Evolutionary conservation across 1,284 basidiomycete species (phyloP).

Genomic region (Kwoniella shivajii): DNA sequence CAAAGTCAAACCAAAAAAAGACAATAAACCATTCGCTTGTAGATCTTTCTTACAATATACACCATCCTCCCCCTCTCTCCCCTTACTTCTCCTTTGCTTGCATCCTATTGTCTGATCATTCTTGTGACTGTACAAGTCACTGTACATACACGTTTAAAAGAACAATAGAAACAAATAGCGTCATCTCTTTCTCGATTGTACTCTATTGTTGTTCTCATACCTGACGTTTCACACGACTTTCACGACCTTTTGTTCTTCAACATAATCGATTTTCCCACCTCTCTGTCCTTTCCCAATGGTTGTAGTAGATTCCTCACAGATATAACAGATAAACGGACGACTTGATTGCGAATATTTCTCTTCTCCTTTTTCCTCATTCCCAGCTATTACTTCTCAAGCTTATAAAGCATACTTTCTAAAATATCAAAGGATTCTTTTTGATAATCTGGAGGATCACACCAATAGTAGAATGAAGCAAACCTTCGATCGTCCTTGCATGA

Average conservation of each 20-base stretch:
- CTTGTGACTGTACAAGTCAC: no score
- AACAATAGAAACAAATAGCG: not conserved
- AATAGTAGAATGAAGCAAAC: slow-evolving; percentile 1
- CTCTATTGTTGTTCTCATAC: slow-evolving; percentile 2
- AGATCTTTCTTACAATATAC: no score
- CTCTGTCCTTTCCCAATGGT: not conserved
- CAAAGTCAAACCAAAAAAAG: no score
- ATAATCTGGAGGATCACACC: not conserved
- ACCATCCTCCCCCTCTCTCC: no score
- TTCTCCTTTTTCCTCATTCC: not conserved
- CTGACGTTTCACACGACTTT: slow-evolving; percentile 7
- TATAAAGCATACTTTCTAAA: not conserved
- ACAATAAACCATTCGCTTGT: no score
- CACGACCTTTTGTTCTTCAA: not conserved
- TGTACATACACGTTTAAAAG: slow-evolving; percentile 1
- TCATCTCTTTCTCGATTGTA: not conserved
- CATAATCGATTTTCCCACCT: not conserved
- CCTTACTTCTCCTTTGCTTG: no score
- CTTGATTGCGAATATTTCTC: not conserved
- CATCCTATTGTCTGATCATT: no score
- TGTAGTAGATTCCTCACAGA: not conserved
- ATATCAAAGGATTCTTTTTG: not conserved
- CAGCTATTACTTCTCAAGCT: not conserved
- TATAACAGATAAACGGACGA: not conserved
- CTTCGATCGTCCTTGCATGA: not conserved